These are phyloP conservation scores for Hanseniaspora clermontiae DNA, from an alignment of 805 yeast species.

Conservation along the genomic window DNA sequence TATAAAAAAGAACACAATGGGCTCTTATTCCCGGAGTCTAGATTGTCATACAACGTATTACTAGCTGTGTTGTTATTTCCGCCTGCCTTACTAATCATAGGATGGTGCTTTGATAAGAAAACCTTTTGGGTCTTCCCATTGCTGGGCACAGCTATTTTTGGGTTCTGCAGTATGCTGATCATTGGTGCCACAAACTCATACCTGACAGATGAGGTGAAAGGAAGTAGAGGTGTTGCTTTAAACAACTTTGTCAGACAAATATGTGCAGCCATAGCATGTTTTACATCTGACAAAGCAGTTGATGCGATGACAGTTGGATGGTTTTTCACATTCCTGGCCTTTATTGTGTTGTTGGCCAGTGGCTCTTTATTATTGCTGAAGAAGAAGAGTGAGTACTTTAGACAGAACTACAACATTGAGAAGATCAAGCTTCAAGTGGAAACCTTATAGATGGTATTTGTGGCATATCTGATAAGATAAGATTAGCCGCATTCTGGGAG, in stretches of 20 bases:
- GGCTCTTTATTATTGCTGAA: slow-evolving; percentile 37
- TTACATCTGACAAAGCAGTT: slow-evolving; percentile 59
- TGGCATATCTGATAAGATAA: too few species aligned
- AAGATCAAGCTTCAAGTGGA: slow-evolving; percentile 36
- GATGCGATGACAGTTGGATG: slow-evolving; percentile 60
- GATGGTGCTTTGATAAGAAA: slow-evolving; percentile 64
- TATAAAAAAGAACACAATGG: slow-evolving; percentile 47
- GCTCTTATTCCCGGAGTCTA: slow-evolving; percentile 56
- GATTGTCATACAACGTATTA: slow-evolving; percentile 63
- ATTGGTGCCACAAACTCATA: slow-evolving; percentile 74
- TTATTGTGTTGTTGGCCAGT: slow-evolving; percentile 38
- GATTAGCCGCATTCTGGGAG: too few species aligned
- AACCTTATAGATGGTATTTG: background rate
- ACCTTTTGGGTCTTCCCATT: slow-evolving; percentile 69
- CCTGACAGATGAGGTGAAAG: slow-evolving; percentile 65
- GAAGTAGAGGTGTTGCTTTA: slow-evolving; percentile 79
- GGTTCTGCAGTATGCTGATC: slow-evolving; percentile 71
- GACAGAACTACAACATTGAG: slow-evolving; percentile 50
- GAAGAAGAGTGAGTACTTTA: slow-evolving; percentile 44
- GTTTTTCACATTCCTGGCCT: slow-evolving; percentile 52
- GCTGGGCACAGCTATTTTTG: slow-evolving; percentile 70
- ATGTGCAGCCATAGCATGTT: slow-evolving; percentile 65
- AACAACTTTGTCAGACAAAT: slow-evolving; percentile 63
- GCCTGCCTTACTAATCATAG: slow-evolving; percentile 55
- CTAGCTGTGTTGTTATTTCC: slow-evolving; percentile 53